Evolutionary conservation across 2,329 filamentous ascomycete species (phyloP), one percentile per base, ranked within the genome.

Genomic region (Knufia fluminis): DNA sequence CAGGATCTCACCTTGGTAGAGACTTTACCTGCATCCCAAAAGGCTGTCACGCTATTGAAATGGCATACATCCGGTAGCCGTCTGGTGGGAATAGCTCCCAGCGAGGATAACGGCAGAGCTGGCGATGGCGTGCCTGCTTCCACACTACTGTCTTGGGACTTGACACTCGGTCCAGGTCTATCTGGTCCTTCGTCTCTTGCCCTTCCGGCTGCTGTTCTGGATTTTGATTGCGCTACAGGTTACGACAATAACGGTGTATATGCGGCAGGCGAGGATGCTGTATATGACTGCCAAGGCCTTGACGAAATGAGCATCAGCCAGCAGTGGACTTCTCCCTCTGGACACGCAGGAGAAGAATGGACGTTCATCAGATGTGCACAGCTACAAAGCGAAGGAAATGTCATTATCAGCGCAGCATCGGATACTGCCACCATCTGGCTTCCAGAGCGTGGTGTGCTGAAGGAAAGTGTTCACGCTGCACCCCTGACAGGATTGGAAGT

Each of bases 401-500:
- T 66, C 6, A 61, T 70, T 10, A 65, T 72, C 9, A 61, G 64
- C 16, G 70, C 68, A 20, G 66, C 67, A 17, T 65, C 61, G 32
- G 62, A 62, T 2, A 64, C 57, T n/a, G 59, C 65, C 14, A 57
- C 62, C 20, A 59, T 73, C 22, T 73, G 70, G 70, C 60, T 72
- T 28, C 70, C 70, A n/a, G 69, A 67, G 4, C 68, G 70, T 49
- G 64, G 69, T 38, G 62, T 71, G 16, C 48, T 61, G 26, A 59
- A 68, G 23, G 61, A 66, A 28, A 58, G 61, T 32, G 65, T 67
- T 4, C 70, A 73, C 51, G 62, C 66, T 38, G 67, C 62, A 23
- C 62, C 64, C 41, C 71, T 73, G 48, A 72, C 70, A 0, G 64
- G 65, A 2, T 64, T 72, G 45, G 66, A 71, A 45, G 58, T 72